These are phyloP conservation scores for Buxus sempervirens DNA, from an alignment of 164 flowering plant genomes.

Conservation along the genomic window DNA sequence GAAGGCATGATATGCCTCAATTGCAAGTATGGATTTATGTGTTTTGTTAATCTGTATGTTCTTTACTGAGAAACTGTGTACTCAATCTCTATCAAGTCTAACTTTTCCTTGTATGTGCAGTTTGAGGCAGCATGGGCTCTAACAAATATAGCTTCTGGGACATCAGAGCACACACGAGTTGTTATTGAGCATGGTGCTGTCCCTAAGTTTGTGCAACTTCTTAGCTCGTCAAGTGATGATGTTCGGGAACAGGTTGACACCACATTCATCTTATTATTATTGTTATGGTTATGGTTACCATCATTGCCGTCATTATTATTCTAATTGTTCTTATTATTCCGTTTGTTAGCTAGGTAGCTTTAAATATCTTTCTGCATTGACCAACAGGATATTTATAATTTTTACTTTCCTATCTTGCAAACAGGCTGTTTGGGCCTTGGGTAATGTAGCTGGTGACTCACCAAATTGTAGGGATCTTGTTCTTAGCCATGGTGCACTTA, in stretches of 20 bases:
- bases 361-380: background rate
- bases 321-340: background rate
- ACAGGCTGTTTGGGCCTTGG: conserved; percentile 75
- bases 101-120: conserved; percentile 19
- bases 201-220: conserved; percentile 17
- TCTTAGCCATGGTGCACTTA: conserved; percentile 50
- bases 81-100: background rate
- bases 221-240: conserved; percentile 15
- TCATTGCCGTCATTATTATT: no score
- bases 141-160: conserved; percentile 31
- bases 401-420: background rate
- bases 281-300: no score
- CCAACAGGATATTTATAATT: no score
- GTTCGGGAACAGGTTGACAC: conserved; percentile 20
- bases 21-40: conserved; percentile 33
- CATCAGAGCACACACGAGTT: conserved; percentile 17
- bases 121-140: conserved; percentile 82
- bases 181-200: conserved; percentile 21
- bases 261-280: no score
- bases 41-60: background rate
- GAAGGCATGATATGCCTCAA: conserved; percentile 45
- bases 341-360: background rate
- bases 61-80: background rate
- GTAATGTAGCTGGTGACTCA: conserved; percentile 72
- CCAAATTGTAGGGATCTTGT: conserved; percentile 69